Percentiles rank a stretch among this genome's conserved stretches.
These are phyloP conservation scores for Erythrophleum ivorense DNA, from an alignment of 331 rosid species.

Conservation along the genomic window DNA sequence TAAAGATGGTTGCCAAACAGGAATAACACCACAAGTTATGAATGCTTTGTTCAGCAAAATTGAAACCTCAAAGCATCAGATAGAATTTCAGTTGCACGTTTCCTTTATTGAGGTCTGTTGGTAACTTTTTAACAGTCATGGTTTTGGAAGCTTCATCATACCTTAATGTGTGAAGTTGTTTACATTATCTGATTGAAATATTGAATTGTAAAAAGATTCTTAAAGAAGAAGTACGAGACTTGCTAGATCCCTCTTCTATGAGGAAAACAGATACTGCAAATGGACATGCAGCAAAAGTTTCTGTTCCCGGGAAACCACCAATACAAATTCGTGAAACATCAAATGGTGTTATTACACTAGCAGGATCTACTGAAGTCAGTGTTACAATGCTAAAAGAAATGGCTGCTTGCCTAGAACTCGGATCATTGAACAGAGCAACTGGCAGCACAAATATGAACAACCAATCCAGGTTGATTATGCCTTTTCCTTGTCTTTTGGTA, in stretches of 20 bases:
- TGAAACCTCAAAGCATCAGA: conserved; percentile 76
- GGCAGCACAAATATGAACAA: conserved; percentile 99
- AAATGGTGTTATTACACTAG: conserved; percentile 94
- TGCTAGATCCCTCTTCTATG: conserved; percentile 80
- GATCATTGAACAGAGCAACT: conserved; percentile 93
- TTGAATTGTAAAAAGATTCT: conserved; percentile 73
- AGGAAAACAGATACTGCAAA: conserved; percentile 83
- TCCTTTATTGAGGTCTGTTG: conserved; percentile 91
- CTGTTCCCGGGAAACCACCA: conserved; percentile 81
- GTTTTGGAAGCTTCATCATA: conserved; percentile 31
- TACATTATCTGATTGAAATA: conserved; percentile 43
- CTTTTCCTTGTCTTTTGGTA: conserved; percentile 37
- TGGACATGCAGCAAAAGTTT: conserved; percentile 78
- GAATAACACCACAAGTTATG: conserved; percentile 95
- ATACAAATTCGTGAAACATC: conserved; percentile 99
- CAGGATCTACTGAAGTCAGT: conserved; percentile 95
- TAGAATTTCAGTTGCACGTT: conserved; percentile 92
- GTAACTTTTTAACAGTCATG: conserved; percentile 20
- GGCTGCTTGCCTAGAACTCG: conserved; percentile 98
- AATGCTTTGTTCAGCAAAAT: conserved; percentile 83
- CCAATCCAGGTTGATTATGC: conserved; percentile 83
- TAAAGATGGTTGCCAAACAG: conserved; percentile 80
- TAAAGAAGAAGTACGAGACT: conserved; percentile 97
- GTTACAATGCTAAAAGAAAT: conserved; percentile 84
- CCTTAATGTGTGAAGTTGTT: conserved; percentile 33